These are phyloP conservation scores for Coriaria nepalensis DNA, from an alignment of 306 rosid genomes.

Conservation along the genomic window DNA sequence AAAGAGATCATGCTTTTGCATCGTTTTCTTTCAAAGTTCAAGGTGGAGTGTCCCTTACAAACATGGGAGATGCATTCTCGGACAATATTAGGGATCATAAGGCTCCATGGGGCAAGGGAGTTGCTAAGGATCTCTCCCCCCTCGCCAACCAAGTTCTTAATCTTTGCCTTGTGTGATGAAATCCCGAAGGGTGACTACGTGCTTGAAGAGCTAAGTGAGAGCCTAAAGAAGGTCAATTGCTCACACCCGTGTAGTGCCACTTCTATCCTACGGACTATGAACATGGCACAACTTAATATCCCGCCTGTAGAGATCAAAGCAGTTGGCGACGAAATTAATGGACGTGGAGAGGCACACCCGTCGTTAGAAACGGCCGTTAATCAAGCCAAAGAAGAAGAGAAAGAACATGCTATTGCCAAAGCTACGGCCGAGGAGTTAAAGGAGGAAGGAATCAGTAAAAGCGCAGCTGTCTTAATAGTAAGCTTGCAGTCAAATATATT, in stretches of 20 bases:
- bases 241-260: constrained; percentile 55
- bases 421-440: constrained; percentile 64
- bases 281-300: constrained; percentile 20
- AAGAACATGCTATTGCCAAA: constrained; percentile 51
- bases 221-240: constrained; percentile 34
- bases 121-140: constrained; percentile 84
- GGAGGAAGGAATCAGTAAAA: constrained; percentile 71
- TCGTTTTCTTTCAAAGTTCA: constrained; percentile 39
- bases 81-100: constrained; percentile 64
- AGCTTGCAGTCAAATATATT: constrained; percentile 7
- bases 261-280: constrained; percentile 42
- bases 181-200: constrained; percentile 82
- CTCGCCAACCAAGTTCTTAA: constrained; percentile 66
- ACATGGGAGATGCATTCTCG: constrained; percentile 85
- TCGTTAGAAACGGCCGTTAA: constrained; percentile 45
- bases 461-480: constrained; percentile 44
- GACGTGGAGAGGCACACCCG: constrained; percentile 16
- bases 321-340: constrained; percentile 10
- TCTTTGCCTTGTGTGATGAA: constrained; percentile 66
- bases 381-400: constrained; percentile 77
- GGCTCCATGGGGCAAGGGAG: constrained; percentile 94
- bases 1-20: constrained; percentile 69
- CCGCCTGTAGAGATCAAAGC: constrained; percentile 21
- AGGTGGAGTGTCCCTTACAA: constrained; percentile 29
- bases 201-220: constrained; percentile 63